Conservation (phyloP, 2,329 filamentous ascomycete genomes). For the Triangularia setosa region DNA sequence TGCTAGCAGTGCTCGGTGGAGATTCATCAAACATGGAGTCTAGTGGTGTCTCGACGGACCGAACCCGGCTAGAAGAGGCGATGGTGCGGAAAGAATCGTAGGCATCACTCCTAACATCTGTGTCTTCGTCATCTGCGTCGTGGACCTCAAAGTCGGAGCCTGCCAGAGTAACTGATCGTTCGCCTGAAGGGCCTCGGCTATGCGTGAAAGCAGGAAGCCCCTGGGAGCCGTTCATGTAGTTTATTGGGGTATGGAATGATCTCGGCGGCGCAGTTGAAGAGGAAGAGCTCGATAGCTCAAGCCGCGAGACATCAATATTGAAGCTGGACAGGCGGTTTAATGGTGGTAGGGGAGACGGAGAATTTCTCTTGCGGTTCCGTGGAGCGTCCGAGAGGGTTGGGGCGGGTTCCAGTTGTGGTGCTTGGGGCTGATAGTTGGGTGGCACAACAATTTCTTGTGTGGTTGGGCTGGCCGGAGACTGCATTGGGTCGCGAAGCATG, state of each 20-base stretch:
- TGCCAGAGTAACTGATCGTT: slow-evolving; percentile 61
- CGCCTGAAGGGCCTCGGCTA: slow-evolving; percentile 38
- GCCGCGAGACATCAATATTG: slow-evolving; percentile 48
- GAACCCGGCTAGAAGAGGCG: slow-evolving; percentile 61
- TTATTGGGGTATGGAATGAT: slow-evolving; percentile 38
- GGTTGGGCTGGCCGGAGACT: slow-evolving; percentile 25
- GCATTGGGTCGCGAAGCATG: slow-evolving; percentile 26
- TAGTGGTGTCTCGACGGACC: slow-evolving; percentile 65
- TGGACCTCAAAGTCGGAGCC: slow-evolving; percentile 67
- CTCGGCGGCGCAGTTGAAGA: slow-evolving; percentile 35
- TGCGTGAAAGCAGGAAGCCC: slow-evolving; percentile 36
- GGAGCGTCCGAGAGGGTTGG: slow-evolving; percentile 13
- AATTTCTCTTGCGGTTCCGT: slow-evolving; percentile 30
- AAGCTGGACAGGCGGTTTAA: slow-evolving; percentile 52
- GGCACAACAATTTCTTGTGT: slow-evolving; percentile 29
- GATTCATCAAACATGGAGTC: slow-evolving; percentile 82
- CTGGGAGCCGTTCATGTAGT: slow-evolving; percentile 35
- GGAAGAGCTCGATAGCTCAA: slow-evolving; percentile 40
- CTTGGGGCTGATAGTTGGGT: slow-evolving; percentile 28
- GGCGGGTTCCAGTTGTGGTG: slow-evolving; percentile 29
- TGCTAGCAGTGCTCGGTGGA: slow-evolving; percentile 55
- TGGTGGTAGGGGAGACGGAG: slow-evolving; percentile 54
- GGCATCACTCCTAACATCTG: slow-evolving; percentile 74
- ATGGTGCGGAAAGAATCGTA: slow-evolving; percentile 71
- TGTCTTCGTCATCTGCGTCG: slow-evolving; percentile 70